These are phyloP conservation scores for Vicia sativa DNA, from an alignment of 306 rosid genomes.

Conservation along the genomic window DNA sequence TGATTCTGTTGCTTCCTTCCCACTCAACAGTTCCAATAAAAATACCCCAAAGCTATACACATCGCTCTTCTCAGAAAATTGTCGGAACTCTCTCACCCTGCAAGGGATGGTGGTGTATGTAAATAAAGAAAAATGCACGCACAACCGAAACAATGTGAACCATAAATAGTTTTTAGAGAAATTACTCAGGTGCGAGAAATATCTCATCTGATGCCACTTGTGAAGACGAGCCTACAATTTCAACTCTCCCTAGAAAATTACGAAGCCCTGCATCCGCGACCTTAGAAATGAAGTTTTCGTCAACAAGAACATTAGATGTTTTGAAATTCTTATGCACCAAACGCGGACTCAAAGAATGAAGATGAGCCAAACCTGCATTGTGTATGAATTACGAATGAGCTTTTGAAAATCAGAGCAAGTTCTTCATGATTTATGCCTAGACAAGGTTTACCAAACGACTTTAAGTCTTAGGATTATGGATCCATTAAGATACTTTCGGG, in stretches of 20 bases:
- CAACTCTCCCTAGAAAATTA: constrained; percentile 73
- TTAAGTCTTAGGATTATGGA: constrained; percentile 45
- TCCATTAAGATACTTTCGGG: constrained; percentile 49
- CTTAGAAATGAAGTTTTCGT: constrained; percentile 77
- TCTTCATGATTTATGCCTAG: constrained; percentile 32
- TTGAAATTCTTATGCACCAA: constrained; percentile 85
- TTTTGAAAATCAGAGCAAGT: constrained; percentile 36
- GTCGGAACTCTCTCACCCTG: constrained; percentile 89
- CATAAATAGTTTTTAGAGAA: constrained; percentile 27
- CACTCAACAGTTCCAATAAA: constrained; percentile 78
- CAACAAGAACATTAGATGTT: constrained; percentile 90
- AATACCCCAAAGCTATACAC: constrained; percentile 86
- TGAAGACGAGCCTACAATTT: constrained; percentile 72
- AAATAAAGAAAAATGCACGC: constrained; percentile 7
- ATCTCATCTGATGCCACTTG: constrained; percentile 59
- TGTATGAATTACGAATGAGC: constrained; percentile 38
- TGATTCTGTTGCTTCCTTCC: constrained; percentile 66
- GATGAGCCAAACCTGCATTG: constrained; percentile 74
- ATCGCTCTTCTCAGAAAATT: constrained; percentile 89
- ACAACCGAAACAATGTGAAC: constrained; percentile 18
- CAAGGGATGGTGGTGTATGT: constrained; percentile 34
- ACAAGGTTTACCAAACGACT: constrained; percentile 35
- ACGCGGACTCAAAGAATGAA: constrained; percentile 81
- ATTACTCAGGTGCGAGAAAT: constrained; percentile 88
- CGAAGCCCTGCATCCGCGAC: constrained; percentile 81